Conservation (phyloP, 2,329 filamentous ascomycete genomes). For the Fusarium foetens region DNA sequence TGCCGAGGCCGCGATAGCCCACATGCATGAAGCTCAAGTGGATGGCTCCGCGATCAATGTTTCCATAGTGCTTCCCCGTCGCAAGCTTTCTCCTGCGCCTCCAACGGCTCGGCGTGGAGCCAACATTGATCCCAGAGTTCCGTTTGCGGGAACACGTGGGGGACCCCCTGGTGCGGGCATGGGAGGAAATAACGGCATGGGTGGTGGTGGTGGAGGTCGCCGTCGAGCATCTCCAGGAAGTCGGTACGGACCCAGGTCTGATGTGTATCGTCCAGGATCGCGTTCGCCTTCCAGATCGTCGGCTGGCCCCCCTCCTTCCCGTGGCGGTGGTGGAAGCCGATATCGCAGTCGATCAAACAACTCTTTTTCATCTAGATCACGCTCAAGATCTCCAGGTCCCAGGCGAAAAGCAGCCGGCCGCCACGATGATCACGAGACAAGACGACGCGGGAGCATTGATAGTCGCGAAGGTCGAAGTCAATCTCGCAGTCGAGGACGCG, state of each 20-base stretch:
- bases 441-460: constrained; percentile 58
- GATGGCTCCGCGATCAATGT: constrained; percentile 87
- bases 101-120: constrained; percentile 73
- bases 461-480: constrained; percentile 56
- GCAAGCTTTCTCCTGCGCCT: constrained; percentile 83
- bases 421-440: constrained; percentile 47
- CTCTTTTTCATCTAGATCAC: constrained; percentile 60
- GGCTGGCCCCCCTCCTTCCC: constrained; percentile 52
- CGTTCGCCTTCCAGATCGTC: constrained; percentile 59
- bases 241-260: constrained; percentile 57
- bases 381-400: constrained; percentile 55
- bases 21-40: constrained; percentile 98
- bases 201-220: constrained; percentile 52
- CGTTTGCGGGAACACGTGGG: constrained; percentile 47
- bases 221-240: constrained; percentile 50
- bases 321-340: constrained; percentile 49
- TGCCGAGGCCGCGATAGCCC: constrained; percentile 88
- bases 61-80: constrained; percentile 85
- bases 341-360: constrained; percentile 58
- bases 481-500: constrained; percentile 53
- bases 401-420: constrained; percentile 48
- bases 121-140: constrained; percentile 63
- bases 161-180: constrained; percentile 44
- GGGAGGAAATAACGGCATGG: constrained; percentile 45
- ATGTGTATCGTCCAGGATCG: constrained; percentile 72